phyloP scores from a whole-genome alignment of 2,329 filamentous ascomycete genomes.

The Grosmannia huntii region DNA sequence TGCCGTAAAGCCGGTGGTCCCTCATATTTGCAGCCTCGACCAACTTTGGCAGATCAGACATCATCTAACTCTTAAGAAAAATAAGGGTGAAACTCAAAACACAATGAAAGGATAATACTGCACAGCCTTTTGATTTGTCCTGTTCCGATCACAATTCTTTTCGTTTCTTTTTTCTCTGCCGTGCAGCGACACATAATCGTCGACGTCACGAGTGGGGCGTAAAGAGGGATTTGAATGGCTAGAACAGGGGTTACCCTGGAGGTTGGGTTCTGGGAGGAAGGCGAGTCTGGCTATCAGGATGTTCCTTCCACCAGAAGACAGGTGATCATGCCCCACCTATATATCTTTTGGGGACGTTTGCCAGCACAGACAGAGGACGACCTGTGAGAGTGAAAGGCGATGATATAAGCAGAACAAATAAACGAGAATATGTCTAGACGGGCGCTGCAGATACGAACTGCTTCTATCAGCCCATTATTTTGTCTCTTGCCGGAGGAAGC shows the following conservation, averaged over 20 bases:
- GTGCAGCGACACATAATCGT: neutral
- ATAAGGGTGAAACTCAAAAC: too few relatives aligned
- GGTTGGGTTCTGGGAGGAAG: neutral
- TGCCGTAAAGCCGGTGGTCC: too few relatives aligned
- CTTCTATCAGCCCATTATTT: neutral
- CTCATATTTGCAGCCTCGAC: neutral
- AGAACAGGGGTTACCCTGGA: neutral
- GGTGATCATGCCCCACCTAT: neutral
- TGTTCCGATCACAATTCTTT: neutral
- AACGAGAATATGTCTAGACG: neutral
- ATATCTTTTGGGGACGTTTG: neutral
- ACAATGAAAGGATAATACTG: too few relatives aligned
- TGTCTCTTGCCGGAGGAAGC: neutral
- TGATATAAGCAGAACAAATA: neutral
- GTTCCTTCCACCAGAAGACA: neutral
- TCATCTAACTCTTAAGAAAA: too few relatives aligned
- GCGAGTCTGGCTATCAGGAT: neutral
- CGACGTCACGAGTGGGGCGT: neutral
- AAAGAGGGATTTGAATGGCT: neutral
- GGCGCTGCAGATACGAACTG: neutral
- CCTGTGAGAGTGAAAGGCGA: too few relatives aligned
- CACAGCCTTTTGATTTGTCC: neutral
- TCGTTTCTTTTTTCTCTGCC: neutral
- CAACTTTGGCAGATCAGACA: neutral
- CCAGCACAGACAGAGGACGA: neutral